Conservation (phyloP, 148 eudicot species). For the Rhododendron vialii region DNA sequence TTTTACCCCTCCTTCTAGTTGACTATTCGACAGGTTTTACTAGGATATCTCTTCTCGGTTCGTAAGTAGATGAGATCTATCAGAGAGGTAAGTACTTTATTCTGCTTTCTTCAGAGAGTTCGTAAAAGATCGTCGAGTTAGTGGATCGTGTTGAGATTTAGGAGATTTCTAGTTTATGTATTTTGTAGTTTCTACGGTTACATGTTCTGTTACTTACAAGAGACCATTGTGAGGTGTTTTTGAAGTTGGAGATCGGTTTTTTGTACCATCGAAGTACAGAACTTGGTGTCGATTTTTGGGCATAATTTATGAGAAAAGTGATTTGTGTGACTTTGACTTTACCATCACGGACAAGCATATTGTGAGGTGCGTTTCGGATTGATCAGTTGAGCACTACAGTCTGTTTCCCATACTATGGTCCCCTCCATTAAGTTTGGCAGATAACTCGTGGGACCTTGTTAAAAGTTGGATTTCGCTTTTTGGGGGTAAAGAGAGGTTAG, state of each 20-base stretch:
- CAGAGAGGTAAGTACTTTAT: neutral
- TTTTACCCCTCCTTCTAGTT: neutral
- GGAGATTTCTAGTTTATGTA: neutral
- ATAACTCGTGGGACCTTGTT: slow-evolving; percentile 40
- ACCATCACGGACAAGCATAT: neutral
- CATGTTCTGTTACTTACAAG: neutral
- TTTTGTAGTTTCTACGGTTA: neutral
- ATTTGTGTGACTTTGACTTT: neutral
- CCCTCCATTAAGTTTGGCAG: slow-evolving; percentile 45
- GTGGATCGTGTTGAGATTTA: neutral
- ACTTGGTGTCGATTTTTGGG: neutral
- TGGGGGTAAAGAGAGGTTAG: slow-evolving; percentile 35
- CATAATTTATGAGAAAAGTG: neutral
- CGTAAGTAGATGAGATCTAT: neutral
- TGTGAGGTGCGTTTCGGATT: slow-evolving; percentile 2
- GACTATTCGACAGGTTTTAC: neutral
- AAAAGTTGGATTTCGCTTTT: slow-evolving; percentile 31
- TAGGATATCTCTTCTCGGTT: neutral
- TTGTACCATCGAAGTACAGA: neutral
- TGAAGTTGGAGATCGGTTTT: neutral
- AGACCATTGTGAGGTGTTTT: neutral
- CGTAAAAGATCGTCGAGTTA: neutral
- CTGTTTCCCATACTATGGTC: slow-evolving; percentile 21
- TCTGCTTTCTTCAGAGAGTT: neutral
- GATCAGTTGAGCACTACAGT: slow-evolving; percentile 17